phyloP scores from a whole-genome alignment of 805 yeast species.

The Zygoascus flipseniorum region DNA sequence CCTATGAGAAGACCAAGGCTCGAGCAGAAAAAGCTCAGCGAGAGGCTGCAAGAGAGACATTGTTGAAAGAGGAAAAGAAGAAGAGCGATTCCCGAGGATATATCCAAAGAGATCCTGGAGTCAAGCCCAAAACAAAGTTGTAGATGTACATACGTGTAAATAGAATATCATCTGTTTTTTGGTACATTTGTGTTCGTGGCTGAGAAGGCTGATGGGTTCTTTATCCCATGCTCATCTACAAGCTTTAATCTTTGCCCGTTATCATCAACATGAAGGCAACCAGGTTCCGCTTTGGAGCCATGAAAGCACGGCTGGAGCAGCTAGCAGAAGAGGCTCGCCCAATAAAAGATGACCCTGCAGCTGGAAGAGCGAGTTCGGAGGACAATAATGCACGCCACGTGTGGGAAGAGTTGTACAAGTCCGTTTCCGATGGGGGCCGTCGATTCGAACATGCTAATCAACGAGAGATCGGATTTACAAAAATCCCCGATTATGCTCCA shows the following conservation, averaged over 20 bases:
- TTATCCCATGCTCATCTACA: too few species aligned
- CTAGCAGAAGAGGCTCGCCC: slow-evolving; percentile 37
- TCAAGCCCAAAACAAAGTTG: neutral
- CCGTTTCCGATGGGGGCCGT: slow-evolving; percentile 12
- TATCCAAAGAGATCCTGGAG: neutral
- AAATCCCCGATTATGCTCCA: slow-evolving; percentile 38
- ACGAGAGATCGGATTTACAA: slow-evolving; percentile 33
- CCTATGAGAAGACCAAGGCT: slow-evolving; percentile 24
- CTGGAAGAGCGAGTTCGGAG: neutral
- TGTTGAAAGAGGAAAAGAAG: slow-evolving; percentile 14
- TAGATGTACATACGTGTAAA: neutral
- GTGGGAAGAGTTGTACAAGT: neutral
- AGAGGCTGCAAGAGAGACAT: slow-evolving; percentile 21
- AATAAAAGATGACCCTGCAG: slow-evolving; percentile 1
- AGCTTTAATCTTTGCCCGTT: too few species aligned
- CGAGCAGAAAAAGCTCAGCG: slow-evolving; percentile 27
- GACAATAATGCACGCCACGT: neutral
- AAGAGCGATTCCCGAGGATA: slow-evolving; percentile 4
- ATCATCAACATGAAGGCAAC: neutral
- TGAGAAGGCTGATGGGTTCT: too few species aligned
- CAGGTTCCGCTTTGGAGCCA: slow-evolving; percentile 6
- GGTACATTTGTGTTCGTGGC: too few species aligned
- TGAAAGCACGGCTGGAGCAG: slow-evolving; percentile 33
- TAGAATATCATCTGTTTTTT: neutral
- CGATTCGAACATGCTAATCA: slow-evolving; percentile 35